Base-by-base conservation (phyloP, 2,329 filamentous ascomycete genomes). In the Colletotrichum horii region DNA sequence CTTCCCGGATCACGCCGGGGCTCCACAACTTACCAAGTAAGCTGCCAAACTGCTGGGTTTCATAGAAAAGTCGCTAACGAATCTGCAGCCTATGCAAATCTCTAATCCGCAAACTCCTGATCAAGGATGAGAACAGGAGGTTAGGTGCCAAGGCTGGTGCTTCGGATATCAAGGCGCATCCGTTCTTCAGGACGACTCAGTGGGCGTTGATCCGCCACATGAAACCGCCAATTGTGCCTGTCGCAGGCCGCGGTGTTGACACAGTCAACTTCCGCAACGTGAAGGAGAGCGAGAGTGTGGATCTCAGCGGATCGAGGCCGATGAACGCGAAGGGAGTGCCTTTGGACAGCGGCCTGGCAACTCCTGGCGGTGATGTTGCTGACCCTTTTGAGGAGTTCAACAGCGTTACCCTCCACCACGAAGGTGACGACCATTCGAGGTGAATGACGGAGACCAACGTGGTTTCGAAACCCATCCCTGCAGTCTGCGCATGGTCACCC, bases 341-440 rank as follows among this genome's bases (percentile, higher is more conserved):
- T 11, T 87, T 98, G 76, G 96, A 98, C 82, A 96, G 94, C 58
- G 95, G 95, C 2, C 88, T 98, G 69, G 92, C 94, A 3, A 98
- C 96, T 4, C 96, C 96, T 2, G 95, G 94, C 60, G 94, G 90
- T 48, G 96, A 98, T 82, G 65, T 76, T 30, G 89, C 91, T 5
- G 97, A 99, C 89, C 97, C 97, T 3, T 99, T 99, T 83, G 95
- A 98, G 85, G 97, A 98, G 84, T 99, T 99, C 86, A 99, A 98
- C 88, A 98, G 95, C 83, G 96, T 99, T 56, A 99, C 97, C 66
- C 88, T 99, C 77, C 96, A 98, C 84, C 97, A 99, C 82, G 97
- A 98, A 72, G 97, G 96, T 19, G 96, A 98, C 79, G 88, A 92
- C 62, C 78, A 79, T 43, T 75, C 72, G 15, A 76, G 22, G 77